Evolutionary conservation across 2,329 filamentous ascomycete species (phyloP).

Genomic region (Zopfia rhizophila): DNA sequence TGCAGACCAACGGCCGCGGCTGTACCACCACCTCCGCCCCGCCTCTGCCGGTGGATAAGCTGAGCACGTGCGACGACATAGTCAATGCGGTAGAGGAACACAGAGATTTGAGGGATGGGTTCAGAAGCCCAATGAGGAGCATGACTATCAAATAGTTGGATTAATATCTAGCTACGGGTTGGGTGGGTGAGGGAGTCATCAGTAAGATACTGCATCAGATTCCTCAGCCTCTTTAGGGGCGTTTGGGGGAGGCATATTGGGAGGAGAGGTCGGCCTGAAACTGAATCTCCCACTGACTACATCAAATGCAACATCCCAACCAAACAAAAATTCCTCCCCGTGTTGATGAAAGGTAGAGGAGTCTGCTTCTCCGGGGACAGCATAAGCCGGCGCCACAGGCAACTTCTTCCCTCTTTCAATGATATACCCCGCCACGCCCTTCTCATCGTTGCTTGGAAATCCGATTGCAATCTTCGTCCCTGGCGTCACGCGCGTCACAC

Average conservation of each 20-base stretch:
- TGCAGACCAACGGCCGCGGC: too few species aligned
- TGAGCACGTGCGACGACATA: too few species aligned
- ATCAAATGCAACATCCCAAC: slow-evolving; percentile 2
- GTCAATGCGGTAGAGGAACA: slow-evolving; percentile 70
- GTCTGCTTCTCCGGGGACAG: neutral
- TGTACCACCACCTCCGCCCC: too few species aligned
- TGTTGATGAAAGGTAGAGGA: neutral
- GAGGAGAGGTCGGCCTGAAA: neutral
- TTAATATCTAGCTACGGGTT: neutral
- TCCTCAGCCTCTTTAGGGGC: too few species aligned
- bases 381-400: neutral
- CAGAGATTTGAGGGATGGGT: slow-evolving; percentile 25
- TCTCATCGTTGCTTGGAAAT: neutral
- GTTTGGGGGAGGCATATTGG: neutral
- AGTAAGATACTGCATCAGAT: too few species aligned
- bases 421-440: neutral
- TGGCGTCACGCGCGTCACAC: neutral
- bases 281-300: neutral
- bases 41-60: too few species aligned
- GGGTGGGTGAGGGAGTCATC: too few species aligned
- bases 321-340: slow-evolving; percentile 1
- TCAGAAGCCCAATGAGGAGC: neutral
- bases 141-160: slow-evolving; percentile 2
- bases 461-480: neutral
- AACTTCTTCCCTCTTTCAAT: neutral